Evolutionary conservation across 345 rosid species (phyloP).

Genomic region (Diplotaxis tenuifolia): DNA sequence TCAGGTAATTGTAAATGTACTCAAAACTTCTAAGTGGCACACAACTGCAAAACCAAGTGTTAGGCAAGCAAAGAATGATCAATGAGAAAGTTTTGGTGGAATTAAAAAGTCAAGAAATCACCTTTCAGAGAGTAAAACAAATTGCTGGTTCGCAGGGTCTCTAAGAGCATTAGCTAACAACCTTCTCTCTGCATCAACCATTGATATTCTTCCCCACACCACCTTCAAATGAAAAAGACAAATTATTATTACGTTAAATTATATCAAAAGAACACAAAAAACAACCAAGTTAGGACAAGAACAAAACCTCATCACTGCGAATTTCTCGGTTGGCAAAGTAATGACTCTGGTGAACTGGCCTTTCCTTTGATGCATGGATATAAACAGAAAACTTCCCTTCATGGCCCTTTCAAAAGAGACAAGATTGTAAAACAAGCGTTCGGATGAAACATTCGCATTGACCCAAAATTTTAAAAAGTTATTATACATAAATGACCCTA

Average conservation of each 20-base stretch:
- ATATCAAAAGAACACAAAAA: background rate
- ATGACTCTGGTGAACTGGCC: constrained; percentile 51
- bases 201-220: constrained; percentile 67
- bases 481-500: no score
- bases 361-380: constrained; percentile 62
- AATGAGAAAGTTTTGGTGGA: constrained; percentile 31
- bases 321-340: constrained; percentile 58
- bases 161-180: background rate
- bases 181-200: constrained; percentile 66
- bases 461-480: no score
- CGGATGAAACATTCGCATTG: no score
- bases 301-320: constrained; percentile 52
- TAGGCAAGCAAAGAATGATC: background rate
- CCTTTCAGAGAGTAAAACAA: background rate
- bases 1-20: constrained; percentile 76
- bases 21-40: constrained; percentile 45
- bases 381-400: constrained; percentile 66
- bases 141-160: background rate
- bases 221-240: constrained; percentile 41
- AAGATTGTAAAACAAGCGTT: background rate
- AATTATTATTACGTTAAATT: background rate
- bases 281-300: background rate
- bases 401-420: constrained; percentile 47
- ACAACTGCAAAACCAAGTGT: background rate
- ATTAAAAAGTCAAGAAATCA: constrained; percentile 28